Conservation (phyloP, 2,329 filamentous ascomycete species). For the Fusarium marasasianum region DNA sequence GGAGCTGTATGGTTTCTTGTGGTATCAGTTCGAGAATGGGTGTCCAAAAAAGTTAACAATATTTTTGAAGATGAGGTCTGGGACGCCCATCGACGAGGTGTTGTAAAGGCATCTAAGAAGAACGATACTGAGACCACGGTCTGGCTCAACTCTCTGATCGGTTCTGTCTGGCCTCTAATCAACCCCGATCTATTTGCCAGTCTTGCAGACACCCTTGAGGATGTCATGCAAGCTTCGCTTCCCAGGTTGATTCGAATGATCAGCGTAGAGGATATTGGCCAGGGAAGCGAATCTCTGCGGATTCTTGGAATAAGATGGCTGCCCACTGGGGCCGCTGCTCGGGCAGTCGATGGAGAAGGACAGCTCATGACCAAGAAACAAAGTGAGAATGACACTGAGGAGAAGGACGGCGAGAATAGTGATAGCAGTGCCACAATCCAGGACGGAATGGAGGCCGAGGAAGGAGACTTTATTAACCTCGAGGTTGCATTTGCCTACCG, state of each 20-base stretch:
- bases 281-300: conserved; percentile 75
- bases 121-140: conserved; percentile 70
- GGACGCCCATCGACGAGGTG: conserved; percentile 68
- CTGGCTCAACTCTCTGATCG: conserved; percentile 76
- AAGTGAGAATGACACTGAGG: conserved; percentile 46
- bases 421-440: conserved; percentile 48
- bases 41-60: conserved; percentile 66
- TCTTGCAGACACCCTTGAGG: conserved; percentile 76
- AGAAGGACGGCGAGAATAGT: conserved; percentile 50
- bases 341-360: conserved; percentile 68
- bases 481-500: conserved; percentile 80
- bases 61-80: conserved; percentile 76
- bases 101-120: conserved; percentile 52
- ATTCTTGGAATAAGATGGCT: conserved; percentile 78
- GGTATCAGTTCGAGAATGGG: conserved; percentile 65
- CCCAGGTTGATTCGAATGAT: conserved; percentile 78
- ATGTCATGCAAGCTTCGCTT: conserved; percentile 81
- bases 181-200: conserved; percentile 79
- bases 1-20: conserved; percentile 49
- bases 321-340: conserved; percentile 73
- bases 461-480: conserved; percentile 81
- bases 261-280: conserved; percentile 78
- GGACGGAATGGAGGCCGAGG: conserved; percentile 77
- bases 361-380: conserved; percentile 56
- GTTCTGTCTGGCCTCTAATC: conserved; percentile 76